Conservation (phyloP, 768 basidiomycete genomes). For the Strobilomyces dryophilus region DNA sequence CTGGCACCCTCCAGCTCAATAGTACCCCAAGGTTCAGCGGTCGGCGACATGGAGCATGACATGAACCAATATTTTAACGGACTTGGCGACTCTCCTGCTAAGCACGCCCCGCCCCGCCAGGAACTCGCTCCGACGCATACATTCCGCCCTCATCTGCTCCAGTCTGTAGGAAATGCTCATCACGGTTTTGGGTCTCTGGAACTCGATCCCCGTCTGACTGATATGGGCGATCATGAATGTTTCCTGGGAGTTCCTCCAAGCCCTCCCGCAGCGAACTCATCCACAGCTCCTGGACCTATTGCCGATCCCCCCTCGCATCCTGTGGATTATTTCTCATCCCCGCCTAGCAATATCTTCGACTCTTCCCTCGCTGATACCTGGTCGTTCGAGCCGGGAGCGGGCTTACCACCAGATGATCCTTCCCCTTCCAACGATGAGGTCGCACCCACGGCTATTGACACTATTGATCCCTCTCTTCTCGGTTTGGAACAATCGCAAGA, state of each 20-base stretch:
- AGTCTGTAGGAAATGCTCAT: background rate
- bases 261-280: constrained; percentile 6
- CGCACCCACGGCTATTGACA: constrained; percentile 5
- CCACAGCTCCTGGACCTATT: background rate
- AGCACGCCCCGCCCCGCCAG: constrained; percentile 1
- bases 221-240: constrained; percentile 8
- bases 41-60: constrained; percentile 17
- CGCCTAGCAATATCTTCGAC: constrained; percentile 7
- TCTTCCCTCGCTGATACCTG: background rate
- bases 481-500: constrained; percentile 9
- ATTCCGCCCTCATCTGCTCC: constrained; percentile 8
- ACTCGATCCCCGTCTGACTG: constrained; percentile 4
- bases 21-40: background rate
- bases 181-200: constrained; percentile 5
- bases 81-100: constrained; percentile 20
- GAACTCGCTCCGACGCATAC: constrained; percentile 1
- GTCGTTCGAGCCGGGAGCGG: constrained; percentile 7
- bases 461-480: constrained; percentile 32
- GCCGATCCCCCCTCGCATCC: background rate
- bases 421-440: background rate
- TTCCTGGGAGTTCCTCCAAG: constrained; percentile 29
- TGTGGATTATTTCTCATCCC: background rate
- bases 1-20: background rate
- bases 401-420: background rate
- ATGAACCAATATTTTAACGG: constrained; percentile 29